Conservation (phyloP, 2,329 filamentous ascomycete species). For the Venturia effusa region DNA sequence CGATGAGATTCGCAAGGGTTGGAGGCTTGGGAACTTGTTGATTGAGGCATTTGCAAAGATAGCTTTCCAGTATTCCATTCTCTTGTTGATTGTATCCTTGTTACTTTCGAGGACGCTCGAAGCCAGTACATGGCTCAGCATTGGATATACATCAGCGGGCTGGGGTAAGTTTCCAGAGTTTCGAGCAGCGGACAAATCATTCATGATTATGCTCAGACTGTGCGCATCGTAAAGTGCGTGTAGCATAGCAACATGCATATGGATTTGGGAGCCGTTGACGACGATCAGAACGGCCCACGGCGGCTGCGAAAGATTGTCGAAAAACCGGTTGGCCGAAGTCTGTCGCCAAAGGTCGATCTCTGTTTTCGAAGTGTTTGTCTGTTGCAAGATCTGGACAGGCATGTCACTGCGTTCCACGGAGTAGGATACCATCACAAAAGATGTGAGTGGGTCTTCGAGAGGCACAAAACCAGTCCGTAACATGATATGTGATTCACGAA, state of each 20-base stretch:
- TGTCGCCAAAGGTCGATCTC: slow-evolving; percentile 19
- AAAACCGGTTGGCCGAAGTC: slow-evolving; percentile 27
- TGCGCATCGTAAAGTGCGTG: slow-evolving; percentile 81
- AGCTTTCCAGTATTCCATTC: slow-evolving; percentile 51
- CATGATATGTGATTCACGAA: slow-evolving; percentile 52
- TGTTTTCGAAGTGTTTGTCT: background rate
- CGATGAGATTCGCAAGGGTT: slow-evolving; percentile 40
- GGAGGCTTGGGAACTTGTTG: slow-evolving; percentile 67
- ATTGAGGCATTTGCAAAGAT: slow-evolving; percentile 43
- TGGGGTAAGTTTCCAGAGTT: slow-evolving; percentile 28
- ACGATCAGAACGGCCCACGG: slow-evolving; percentile 54
- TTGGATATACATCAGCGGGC: slow-evolving; percentile 13
- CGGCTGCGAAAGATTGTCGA: slow-evolving; percentile 29
- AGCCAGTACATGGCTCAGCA: slow-evolving; percentile 28
- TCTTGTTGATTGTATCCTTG: slow-evolving; percentile 17
- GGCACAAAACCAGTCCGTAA: slow-evolving; percentile 64
- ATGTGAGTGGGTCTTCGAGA: slow-evolving; percentile 45
- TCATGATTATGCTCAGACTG: slow-evolving; percentile 56
- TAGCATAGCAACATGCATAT: slow-evolving; percentile 49
- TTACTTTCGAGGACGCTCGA: slow-evolving; percentile 18
- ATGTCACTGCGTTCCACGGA: slow-evolving; percentile 8
- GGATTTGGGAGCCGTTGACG: slow-evolving; percentile 14
- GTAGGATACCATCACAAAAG: slow-evolving; percentile 69
- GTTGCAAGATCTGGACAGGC: background rate
- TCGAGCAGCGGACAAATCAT: slow-evolving; percentile 38